Base-by-base conservation (phyloP, 1,284 basidiomycete genomes). In the Athelia psychrophila region DNA sequence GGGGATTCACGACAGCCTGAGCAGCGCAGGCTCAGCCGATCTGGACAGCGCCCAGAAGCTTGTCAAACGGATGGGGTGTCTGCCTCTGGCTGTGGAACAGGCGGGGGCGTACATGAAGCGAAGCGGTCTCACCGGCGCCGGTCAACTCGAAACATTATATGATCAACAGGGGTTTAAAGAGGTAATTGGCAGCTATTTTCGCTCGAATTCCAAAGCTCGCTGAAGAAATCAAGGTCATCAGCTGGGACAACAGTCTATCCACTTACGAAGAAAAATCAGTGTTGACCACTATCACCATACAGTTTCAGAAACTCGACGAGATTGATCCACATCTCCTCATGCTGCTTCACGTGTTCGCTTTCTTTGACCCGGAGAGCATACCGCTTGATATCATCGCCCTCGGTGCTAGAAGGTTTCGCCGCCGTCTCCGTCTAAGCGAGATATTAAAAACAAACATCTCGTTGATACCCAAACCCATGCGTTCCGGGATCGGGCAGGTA, bases 331-430 rank as follows among this genome's bases (percentile, higher is more conserved):
- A 30, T 6, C 27, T 5, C 27, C 13, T 30, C 6, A 5, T 5
- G 13, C 13, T 13, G n/a, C 48, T 35, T 23, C 22, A 18, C 16
- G 12, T 48, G 52, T 36, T 52, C 52, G 53, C 30, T 51, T 57
- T 52, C 63, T 63, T 66, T 66, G 69, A 64, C 67, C 64, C 70
- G 66, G 72, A 69, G 70, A 71, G 40, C 63, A 63, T 72, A 77
- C 77, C 76, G 76, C 72, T 76, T 78, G 78, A 80, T 78, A 30
- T 30, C 13, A 5, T 30, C 5, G 77, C 67, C 69, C 70, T 66
- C 75, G 78, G 78, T 80, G 78, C 77, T 79, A 20, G 24, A 18
- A 30, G 5, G 13, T 5, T 13, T 30, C 5, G 27, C 5, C 16
- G 40, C 25, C 27, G 32, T 25, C 42, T 42, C 27, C 27, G 13